Conservation (phyloP, 176 grass and related monocot species). For the Secale cereale region DNA sequence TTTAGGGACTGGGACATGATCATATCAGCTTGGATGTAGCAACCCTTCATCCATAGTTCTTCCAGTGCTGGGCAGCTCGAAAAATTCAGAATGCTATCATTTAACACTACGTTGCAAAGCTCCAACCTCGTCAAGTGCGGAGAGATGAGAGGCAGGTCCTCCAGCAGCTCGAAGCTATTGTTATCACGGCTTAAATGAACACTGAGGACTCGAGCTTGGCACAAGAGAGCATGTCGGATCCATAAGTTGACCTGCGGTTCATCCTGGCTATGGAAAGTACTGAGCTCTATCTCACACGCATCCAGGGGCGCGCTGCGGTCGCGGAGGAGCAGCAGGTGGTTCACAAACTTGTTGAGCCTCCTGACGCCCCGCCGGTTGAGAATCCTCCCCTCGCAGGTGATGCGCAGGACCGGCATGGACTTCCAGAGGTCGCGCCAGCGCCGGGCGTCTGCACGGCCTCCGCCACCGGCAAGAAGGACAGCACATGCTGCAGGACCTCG, state of each 20-base stretch:
- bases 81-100: not conserved
- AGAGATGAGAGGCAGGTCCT: not conserved
- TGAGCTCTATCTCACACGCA: constrained; percentile 9
- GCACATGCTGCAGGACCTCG: constrained; percentile 19
- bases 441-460: constrained; percentile 17
- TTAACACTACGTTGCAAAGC: not conserved
- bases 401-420: constrained; percentile 8
- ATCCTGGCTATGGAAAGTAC: not conserved
- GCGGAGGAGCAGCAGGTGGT: constrained; percentile 1
- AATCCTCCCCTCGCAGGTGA: not conserved
- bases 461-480: not conserved
- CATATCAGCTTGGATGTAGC: not conserved
- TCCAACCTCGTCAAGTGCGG: constrained; percentile 10
- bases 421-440: constrained; percentile 34
- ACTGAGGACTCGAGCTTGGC: not conserved
- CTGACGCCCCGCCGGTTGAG: not conserved
- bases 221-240: not conserved
- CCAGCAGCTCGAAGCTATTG: not conserved
- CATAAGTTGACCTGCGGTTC: not conserved
- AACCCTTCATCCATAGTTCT: not conserved
- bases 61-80: constrained; percentile 21
- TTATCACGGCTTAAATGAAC: not conserved
- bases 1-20: constrained; percentile 1
- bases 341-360: constrained; percentile 2
- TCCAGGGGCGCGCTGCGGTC: not conserved